Base-by-base conservation (phyloP, 2,329 filamentous ascomycete species). In the Paraconiothyrium brasiliense region DNA sequence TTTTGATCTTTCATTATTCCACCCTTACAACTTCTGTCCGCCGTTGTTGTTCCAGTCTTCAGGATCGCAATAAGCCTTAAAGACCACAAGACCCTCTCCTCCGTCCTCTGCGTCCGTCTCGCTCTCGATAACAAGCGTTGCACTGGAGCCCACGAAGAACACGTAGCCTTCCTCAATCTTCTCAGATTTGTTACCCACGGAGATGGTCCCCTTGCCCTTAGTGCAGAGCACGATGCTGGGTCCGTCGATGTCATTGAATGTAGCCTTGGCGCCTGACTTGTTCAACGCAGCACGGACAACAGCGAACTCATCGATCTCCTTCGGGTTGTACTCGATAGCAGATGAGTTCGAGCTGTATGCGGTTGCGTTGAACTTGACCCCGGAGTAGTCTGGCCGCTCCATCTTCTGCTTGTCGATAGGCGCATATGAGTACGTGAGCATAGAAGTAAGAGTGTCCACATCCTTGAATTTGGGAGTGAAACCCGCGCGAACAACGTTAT, bases 381-480 rank as follows among this genome's bases (percentile, higher is more conserved):
- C 97, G 1, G 93, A 90, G 76, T 97, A 98, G 71, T 95, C 91
- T 16, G 84, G 85, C 0, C 95, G 93, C 5, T 85, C 76, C 90
- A 99, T 96, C 83, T 97, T 97, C 79, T 99, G 95, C 80, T 97
- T 90, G 63, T 92, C 90, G 67, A 97, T 97, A 2, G 95, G 94
- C 0, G 95, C 94, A 73, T 96, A 97, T 71, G 90, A 92, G 83
- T 99, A 99, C 0, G 95, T 99, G 68, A 99, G 83, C 90, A 97
- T 97, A 64, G 89, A 86, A 37, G 94, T 93, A 11, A 99, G 85
- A 0, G 93, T 98, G 57, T 89, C 82, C 24, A 98, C 92, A 71
- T 99, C 95, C 82, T 98, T 97, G 86, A 97, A 99, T 78, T 99
- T 99, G 59, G 95, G 95, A 0, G 95, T 99, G 80, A 99, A 95